Evolutionary conservation across 805 yeast species (phyloP).

Genomic region (Cyberlindnera galapagoensis): DNA sequence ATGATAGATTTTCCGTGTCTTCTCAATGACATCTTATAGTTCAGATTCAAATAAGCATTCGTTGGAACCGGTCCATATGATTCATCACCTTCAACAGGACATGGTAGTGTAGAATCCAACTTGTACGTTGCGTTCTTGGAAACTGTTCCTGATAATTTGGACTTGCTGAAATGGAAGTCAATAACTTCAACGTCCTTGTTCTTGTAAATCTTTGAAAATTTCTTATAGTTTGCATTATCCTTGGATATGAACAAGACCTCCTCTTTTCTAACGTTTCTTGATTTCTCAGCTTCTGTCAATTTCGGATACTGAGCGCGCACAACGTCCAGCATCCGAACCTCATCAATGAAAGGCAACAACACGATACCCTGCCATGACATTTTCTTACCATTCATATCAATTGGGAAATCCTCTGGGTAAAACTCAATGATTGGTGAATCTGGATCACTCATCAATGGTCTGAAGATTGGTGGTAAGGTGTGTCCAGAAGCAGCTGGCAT

Average conservation of each 20-base stretch:
- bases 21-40: slow-evolving; percentile 55
- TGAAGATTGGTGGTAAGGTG: slow-evolving; percentile 72
- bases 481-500: slow-evolving; percentile 92
- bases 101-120: slow-evolving; percentile 24
- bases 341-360: slow-evolving; percentile 85
- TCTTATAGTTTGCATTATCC: slow-evolving; percentile 42
- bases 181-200: slow-evolving; percentile 23
- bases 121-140: slow-evolving; percentile 28
- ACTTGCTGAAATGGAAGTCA: slow-evolving; percentile 40
- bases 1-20: slow-evolving; percentile 72
- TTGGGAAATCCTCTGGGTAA: slow-evolving; percentile 80
- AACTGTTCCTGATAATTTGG: slow-evolving; percentile 57
- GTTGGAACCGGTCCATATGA: slow-evolving; percentile 34
- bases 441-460: slow-evolving; percentile 73
- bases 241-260: slow-evolving; percentile 67
- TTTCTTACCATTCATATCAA: slow-evolving; percentile 94
- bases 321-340: slow-evolving; percentile 56
- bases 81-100: slow-evolving; percentile 30
- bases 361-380: slow-evolving; percentile 96
- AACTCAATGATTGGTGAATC: slow-evolving; percentile 84
- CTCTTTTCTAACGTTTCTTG: slow-evolving; percentile 63
- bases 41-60: slow-evolving; percentile 35
- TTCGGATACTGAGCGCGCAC: slow-evolving; percentile 59
- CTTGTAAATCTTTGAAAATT: slow-evolving; percentile 24
- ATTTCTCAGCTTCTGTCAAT: slow-evolving; percentile 59